These are phyloP conservation scores for Funneliformis mosseae DNA, from an alignment of 192 early-diverging fungal genomes.

Conservation along the genomic window DNA sequence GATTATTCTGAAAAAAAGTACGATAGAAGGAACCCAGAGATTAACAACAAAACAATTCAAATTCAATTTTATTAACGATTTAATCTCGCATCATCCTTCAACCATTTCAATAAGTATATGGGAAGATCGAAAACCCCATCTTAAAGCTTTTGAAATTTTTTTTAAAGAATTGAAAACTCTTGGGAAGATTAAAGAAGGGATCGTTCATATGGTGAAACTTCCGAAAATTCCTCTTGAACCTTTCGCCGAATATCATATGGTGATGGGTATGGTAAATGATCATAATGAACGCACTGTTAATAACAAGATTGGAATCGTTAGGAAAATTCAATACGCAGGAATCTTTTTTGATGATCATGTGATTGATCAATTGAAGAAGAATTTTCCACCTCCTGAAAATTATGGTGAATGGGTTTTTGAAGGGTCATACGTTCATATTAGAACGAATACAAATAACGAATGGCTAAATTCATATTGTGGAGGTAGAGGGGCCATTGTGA, in stretches of 20 bases:
- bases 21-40: neutral
- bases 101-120: neutral
- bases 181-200: neutral
- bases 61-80: neutral
- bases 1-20: neutral
- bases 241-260: neutral
- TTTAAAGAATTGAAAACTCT: neutral
- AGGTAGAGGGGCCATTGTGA: neutral
- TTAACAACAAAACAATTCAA: neutral
- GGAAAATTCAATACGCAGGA: neutral
- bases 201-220: neutral
- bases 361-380: neutral
- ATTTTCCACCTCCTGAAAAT: neutral
- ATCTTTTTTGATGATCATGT: neutral
- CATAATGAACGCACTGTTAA: neutral
- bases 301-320: neutral
- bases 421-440: neutral
- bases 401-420: neutral
- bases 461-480: neutral
- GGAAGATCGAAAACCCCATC: neutral
- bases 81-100: neutral
- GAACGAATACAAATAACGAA: neutral
- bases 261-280: neutral
- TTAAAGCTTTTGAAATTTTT: neutral
- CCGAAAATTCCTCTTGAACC: neutral